A percentile compares a stretch with the other conserved stretches of the same genome.
Conservation (phyloP, 176 grass and related monocot species). For the Aegilops bicornis region DNA sequence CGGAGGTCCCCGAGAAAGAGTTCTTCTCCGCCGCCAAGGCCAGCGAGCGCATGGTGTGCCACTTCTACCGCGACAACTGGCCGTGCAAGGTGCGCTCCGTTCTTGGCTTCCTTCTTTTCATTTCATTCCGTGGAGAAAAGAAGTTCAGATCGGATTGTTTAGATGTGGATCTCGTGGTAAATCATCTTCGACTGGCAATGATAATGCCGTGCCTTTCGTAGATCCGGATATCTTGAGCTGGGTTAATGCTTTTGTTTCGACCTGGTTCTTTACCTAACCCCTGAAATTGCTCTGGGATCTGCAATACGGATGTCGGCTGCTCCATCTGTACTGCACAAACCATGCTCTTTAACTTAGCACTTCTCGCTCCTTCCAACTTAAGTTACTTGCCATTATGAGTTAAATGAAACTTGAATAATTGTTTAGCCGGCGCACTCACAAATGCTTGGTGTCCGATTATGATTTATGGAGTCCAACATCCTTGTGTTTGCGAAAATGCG, state of each 20-base stretch:
- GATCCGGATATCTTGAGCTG: conserved; percentile 4
- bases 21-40: conserved; percentile 88
- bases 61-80: conserved; percentile 98
- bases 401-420: neutral
- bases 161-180: conserved; percentile 7
- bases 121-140: neutral
- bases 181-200: neutral
- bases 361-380: neutral
- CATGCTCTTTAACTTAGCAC: neutral
- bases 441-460: neutral
- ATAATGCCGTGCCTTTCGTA: neutral
- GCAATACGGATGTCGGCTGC: too few relatives aligned
- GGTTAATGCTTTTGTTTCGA: neutral
- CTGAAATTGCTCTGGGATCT: too few relatives aligned
- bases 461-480: neutral
- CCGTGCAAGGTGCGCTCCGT: conserved; percentile 70
- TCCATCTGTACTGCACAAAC: neutral
- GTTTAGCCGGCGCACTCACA: neutral
- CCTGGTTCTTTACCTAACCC: neutral
- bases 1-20: conserved; percentile 91
- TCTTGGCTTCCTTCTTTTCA: neutral
- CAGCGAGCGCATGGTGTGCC: conserved; percentile 87
- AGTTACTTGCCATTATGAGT: too few relatives aligned
- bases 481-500: neutral
- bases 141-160: neutral